A percentile compares a stretch with the other conserved stretches of the same genome.
These are phyloP conservation scores for Boeremia exigua DNA, from an alignment of 2,329 filamentous ascomycete genomes.

Conservation along the genomic window DNA sequence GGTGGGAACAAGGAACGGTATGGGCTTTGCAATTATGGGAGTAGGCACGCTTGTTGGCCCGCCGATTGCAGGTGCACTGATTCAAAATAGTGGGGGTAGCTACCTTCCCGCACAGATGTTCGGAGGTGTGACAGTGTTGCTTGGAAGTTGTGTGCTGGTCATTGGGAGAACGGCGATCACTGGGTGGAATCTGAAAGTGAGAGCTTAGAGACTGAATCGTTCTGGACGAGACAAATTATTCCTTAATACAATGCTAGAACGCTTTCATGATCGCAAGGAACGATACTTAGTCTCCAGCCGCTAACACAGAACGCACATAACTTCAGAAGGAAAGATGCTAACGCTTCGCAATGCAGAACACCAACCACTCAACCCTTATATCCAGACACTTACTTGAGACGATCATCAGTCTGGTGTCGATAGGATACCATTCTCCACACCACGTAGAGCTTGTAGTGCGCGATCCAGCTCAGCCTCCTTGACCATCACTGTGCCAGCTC, in stretches of 20 bases:
- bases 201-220: conserved; percentile 24
- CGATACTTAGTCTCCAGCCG: too few relatives aligned
- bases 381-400: not conserved
- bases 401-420: conserved; percentile 21
- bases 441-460: conserved; percentile 72
- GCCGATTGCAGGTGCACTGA: conserved; percentile 55
- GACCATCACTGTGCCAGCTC: conserved; percentile 88
- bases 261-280: not conserved
- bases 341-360: not conserved
- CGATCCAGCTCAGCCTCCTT: conserved; percentile 74
- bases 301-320: too few relatives aligned
- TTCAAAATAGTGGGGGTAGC: conserved; percentile 48
- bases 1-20: conserved; percentile 55
- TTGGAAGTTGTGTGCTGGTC: conserved; percentile 39
- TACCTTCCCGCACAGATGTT: conserved; percentile 56
- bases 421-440: conserved; percentile 42
- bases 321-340: not conserved
- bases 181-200: conserved; percentile 34
- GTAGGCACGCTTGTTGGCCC: conserved; percentile 55
- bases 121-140: conserved; percentile 37
- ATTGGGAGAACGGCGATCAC: conserved; percentile 39
- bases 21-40: conserved; percentile 55
- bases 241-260: not conserved
- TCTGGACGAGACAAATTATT: not conserved
- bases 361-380: not conserved